These are phyloP conservation scores for Kluyveromyces sp. DNA, from an alignment of 1,139 yeast genomes.

Conservation along the genomic window DNA sequence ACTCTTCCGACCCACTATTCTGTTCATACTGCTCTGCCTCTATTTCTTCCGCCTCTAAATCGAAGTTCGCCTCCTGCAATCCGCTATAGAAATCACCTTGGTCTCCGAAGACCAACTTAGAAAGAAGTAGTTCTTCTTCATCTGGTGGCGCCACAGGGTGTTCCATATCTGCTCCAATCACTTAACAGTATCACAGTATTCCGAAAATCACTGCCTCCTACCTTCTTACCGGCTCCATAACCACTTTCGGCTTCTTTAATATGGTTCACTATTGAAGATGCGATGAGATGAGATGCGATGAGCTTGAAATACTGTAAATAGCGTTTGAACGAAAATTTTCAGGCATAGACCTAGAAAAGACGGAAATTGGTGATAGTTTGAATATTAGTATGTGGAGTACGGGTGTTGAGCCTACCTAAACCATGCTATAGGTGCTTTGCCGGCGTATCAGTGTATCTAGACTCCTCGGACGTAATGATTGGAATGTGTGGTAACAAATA, in stretches of 20 bases:
- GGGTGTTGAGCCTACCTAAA: not conserved
- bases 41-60: constrained; percentile 38
- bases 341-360: not conserved
- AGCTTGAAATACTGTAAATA: not conserved
- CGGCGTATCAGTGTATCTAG: too few species aligned
- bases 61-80: constrained; percentile 47
- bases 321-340: constrained; percentile 6
- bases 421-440: too few species aligned
- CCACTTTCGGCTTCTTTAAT: too few species aligned
- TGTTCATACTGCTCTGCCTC: constrained; percentile 30
- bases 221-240: not conserved
- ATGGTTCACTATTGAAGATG: too few species aligned
- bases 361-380: too few species aligned
- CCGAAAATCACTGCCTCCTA: too few species aligned
- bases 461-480: too few species aligned
- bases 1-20: constrained; percentile 32
- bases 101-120: constrained; percentile 88
- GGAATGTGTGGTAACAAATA: too few species aligned
- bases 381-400: constrained; percentile 6
- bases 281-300: constrained; percentile 9
- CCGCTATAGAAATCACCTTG: constrained; percentile 66
- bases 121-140: constrained; percentile 71
- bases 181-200: too few species aligned
- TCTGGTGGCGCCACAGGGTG: constrained; percentile 56
- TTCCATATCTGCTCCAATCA: constrained; percentile 8